phyloP scores from a whole-genome alignment of 1,139 yeast genomes.

The Debaryomyces sp. region DNA sequence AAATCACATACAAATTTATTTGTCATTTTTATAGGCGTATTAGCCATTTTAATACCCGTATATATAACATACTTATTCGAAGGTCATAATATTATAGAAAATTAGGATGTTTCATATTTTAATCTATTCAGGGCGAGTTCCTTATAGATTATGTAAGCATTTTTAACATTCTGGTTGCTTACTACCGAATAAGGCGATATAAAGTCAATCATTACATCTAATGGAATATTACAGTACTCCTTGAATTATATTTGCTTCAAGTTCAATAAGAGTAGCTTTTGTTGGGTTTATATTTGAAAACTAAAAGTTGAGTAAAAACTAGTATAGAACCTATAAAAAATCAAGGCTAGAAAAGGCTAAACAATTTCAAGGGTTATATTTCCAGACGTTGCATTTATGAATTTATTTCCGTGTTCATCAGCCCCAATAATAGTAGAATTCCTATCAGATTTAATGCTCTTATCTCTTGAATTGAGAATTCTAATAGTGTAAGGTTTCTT shows the following conservation, averaged over 20 bases:
- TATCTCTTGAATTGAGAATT: neutral
- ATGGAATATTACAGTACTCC: too few species aligned
- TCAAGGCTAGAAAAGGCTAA: neutral
- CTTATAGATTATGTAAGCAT: neutral
- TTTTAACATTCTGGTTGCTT: neutral
- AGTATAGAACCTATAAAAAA: neutral
- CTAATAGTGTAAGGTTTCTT: conserved; percentile 3
- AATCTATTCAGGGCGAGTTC: neutral
- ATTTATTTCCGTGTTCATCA: neutral
- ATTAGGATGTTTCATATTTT: neutral
- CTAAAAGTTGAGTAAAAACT: neutral
- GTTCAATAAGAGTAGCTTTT: neutral
- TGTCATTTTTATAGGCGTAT: neutral
- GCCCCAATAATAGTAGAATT: neutral
- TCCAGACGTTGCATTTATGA: neutral
- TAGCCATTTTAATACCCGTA: neutral
- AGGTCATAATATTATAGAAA: too few species aligned
- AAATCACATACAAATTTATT: neutral
- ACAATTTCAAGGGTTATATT: neutral
- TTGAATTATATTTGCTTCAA: neutral
- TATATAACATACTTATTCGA: too few species aligned
- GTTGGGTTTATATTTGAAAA: neutral
- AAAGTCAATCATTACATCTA: neutral
- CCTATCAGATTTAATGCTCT: neutral
- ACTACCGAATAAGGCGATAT: neutral